Percentiles rank a stretch among this genome's conserved stretches.
These are phyloP conservation scores for Aristolochia fimbriata DNA, from an alignment of 164 flowering plant species.

Conservation along the genomic window DNA sequence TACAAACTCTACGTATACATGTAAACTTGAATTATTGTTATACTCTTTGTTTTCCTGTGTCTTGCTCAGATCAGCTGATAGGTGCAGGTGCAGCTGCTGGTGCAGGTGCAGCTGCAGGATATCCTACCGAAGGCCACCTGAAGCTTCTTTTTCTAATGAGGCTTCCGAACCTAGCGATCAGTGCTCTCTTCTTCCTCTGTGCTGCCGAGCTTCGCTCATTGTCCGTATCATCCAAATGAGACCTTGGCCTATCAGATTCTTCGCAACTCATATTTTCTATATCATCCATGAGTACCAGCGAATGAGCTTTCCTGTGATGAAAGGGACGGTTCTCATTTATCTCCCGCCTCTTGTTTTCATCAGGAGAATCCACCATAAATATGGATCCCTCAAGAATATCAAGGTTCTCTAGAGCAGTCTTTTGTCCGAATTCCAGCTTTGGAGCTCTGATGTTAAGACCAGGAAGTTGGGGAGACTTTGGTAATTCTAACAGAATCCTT, in stretches of 20 bases:
- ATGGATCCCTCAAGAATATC: slow-evolving; percentile 51
- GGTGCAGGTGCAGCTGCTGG: no score
- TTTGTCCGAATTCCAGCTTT: slow-evolving; percentile 10
- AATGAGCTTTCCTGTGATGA: slow-evolving; percentile 24
- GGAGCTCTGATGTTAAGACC: slow-evolving; percentile 30
- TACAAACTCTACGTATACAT: no score
- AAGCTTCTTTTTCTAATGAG: slow-evolving; percentile 35
- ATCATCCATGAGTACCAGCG: slow-evolving; percentile 22
- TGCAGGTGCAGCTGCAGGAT: no score
- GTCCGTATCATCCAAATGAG: slow-evolving; percentile 33
- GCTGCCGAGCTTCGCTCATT: slow-evolving; percentile 17
- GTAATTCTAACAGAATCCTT: background rate
- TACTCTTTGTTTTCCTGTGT: no score
- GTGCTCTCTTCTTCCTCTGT: slow-evolving; percentile 42
- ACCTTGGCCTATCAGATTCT: slow-evolving; percentile 31
- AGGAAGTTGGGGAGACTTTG: slow-evolving; percentile 7
- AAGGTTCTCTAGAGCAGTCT: slow-evolving; percentile 14
- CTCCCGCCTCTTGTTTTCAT: slow-evolving; percentile 2
- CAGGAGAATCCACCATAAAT: slow-evolving; percentile 35
- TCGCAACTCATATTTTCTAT: slow-evolving; percentile 20
- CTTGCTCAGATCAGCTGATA: no score
- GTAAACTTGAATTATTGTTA: no score
- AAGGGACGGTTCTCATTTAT: background rate
- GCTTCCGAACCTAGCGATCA: slow-evolving; percentile 52
- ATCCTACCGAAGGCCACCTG: slow-evolving; percentile 6